These are phyloP conservation scores for Psidium guajava DNA, from an alignment of 345 rosid genomes.

Conservation along the genomic window DNA sequence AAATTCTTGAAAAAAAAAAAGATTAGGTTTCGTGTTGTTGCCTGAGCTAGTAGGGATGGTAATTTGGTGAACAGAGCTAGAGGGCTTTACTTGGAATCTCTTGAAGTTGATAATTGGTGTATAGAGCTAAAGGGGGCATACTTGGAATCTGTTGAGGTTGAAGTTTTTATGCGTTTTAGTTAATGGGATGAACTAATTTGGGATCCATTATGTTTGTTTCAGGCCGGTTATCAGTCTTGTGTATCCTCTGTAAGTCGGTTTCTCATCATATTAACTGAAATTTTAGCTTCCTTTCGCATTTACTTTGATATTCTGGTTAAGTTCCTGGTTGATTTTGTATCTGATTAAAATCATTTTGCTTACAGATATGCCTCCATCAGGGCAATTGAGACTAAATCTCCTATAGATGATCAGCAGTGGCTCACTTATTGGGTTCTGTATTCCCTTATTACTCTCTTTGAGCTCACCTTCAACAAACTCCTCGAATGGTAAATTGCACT, in stretches of 20 bases:
- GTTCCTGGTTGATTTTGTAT: background rate
- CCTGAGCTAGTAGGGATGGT: background rate
- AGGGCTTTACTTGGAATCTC: background rate
- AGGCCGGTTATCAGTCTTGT: conserved; percentile 89
- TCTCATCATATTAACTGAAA: background rate
- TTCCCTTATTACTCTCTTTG: conserved; percentile 75
- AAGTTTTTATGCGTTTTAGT: background rate
- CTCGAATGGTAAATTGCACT: conserved; percentile 61
- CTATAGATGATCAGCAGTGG: conserved; percentile 85
- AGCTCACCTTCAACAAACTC: conserved; percentile 82
- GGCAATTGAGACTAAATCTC: conserved; percentile 86
- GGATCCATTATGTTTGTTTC: conserved; percentile 2
- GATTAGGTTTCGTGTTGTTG: background rate
- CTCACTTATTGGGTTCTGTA: conserved; percentile 94
- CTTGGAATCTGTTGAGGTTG: background rate
- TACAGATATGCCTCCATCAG: conserved; percentile 70
- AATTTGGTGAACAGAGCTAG: background rate
- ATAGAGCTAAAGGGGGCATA: background rate
- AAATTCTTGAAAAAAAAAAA: background rate
- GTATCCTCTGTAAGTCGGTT: conserved; percentile 80
- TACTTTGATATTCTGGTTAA: background rate
- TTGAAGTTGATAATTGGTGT: background rate
- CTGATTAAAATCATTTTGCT: background rate
- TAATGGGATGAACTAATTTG: background rate
- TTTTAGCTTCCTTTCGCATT: background rate